These are phyloP conservation scores for Candida piceae DNA, from an alignment of 805 yeast species.

Conservation along the genomic window DNA sequence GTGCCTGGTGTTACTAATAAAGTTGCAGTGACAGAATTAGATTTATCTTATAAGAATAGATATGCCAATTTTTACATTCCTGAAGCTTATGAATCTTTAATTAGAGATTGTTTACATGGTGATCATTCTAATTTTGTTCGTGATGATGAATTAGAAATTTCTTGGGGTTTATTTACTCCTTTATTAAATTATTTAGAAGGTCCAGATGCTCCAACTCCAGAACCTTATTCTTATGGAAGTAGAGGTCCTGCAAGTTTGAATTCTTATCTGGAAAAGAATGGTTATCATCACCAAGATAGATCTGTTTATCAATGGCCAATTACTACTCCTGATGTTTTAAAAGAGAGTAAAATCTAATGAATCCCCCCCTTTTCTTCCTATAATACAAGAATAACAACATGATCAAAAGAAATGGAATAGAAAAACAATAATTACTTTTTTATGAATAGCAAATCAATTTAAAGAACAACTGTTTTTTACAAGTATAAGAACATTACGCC, in stretches of 20 bases:
- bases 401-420: no score
- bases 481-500: no score
- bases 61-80: slow-evolving; percentile 91
- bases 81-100: slow-evolving; percentile 94
- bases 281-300: slow-evolving; percentile 61
- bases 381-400: no score
- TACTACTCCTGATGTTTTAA: slow-evolving; percentile 44
- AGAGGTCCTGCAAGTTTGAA: slow-evolving; percentile 75
- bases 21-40: slow-evolving; percentile 84
- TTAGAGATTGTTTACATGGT: slow-evolving; percentile 83
- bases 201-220: slow-evolving; percentile 61
- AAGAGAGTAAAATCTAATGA: slow-evolving; percentile 16
- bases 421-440: no score
- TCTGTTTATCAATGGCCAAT: slow-evolving; percentile 89
- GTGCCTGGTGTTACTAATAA: slow-evolving; percentile 85
- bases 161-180: slow-evolving; percentile 94
- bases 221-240: slow-evolving; percentile 78
- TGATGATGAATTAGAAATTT: slow-evolving; percentile 92
- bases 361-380: no score
- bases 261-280: slow-evolving; percentile 60
- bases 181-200: slow-evolving; percentile 75
- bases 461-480: no score
- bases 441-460: no score
- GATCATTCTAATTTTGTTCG: slow-evolving; percentile 97
- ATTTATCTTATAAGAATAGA: slow-evolving; percentile 76